Percentiles rank a stretch among this genome's conserved stretches.
Conservation (phyloP, 805 yeast genomes). For the Saturnispora silvae region DNA sequence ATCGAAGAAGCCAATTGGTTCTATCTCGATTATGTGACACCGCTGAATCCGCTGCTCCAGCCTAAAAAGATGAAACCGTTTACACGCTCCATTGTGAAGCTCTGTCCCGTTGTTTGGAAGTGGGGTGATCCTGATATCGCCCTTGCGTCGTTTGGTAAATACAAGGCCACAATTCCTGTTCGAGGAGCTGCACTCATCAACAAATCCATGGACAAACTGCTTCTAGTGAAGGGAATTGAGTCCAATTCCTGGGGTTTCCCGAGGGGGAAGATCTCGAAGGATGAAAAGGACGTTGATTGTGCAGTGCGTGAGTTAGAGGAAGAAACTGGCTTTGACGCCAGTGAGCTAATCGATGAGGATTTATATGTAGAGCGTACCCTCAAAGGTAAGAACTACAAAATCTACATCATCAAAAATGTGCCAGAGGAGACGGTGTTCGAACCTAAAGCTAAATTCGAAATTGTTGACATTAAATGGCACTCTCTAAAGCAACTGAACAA, state of each 20-base stretch:
- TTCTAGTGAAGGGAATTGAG: slow-evolving; percentile 79
- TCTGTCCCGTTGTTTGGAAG: slow-evolving; percentile 70
- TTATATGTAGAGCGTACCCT: slow-evolving; percentile 75
- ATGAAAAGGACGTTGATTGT: slow-evolving; percentile 79
- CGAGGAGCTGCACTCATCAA: slow-evolving; percentile 90
- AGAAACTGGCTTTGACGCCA: slow-evolving; percentile 85
- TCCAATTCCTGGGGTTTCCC: slow-evolving; percentile 88
- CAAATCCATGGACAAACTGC: slow-evolving; percentile 51
- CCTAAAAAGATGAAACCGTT: slow-evolving; percentile 66
- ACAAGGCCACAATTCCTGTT: slow-evolving; percentile 87
- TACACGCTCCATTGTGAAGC: slow-evolving; percentile 52
- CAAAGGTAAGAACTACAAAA: slow-evolving; percentile 74
- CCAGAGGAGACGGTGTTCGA: slow-evolving; percentile 66
- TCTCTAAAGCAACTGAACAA: slow-evolving; percentile 39
- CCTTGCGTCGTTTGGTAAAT: slow-evolving; percentile 64
- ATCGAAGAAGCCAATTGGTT: slow-evolving; percentile 99
- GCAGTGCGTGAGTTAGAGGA: slow-evolving; percentile 88
- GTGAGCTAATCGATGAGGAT: slow-evolving; percentile 53
- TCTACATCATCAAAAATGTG: slow-evolving; percentile 65
- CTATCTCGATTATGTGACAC: slow-evolving; percentile 73
- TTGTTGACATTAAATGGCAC: slow-evolving; percentile 72
- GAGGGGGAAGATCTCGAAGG: slow-evolving; percentile 90
- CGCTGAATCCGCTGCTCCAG: slow-evolving; percentile 67
- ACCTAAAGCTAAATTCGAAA: slow-evolving; percentile 84
- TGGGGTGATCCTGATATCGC: slow-evolving; percentile 83